These are phyloP conservation scores for Cichorium intybus DNA, from an alignment of 140 eudicot genomes.

Conservation along the genomic window DNA sequence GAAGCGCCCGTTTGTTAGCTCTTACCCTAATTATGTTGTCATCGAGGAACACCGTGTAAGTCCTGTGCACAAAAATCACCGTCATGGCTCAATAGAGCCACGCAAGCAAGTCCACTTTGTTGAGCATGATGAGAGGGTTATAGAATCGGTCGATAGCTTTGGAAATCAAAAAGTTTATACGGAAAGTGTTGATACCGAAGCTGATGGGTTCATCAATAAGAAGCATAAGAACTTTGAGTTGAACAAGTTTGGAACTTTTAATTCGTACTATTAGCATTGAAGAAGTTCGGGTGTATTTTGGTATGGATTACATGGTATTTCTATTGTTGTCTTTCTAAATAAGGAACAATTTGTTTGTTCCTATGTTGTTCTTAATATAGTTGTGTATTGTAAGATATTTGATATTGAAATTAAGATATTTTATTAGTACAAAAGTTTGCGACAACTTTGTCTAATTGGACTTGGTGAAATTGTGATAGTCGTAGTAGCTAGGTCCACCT, in stretches of 20 bases:
- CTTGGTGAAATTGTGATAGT: too few relatives aligned
- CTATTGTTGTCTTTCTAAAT: conserved; percentile 11
- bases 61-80: conserved; percentile 21
- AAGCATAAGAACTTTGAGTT: conserved; percentile 53
- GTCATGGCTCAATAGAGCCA: conserved; percentile 11
- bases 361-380: not conserved
- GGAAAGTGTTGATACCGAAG: conserved; percentile 45
- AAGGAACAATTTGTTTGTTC: conserved; percentile 14
- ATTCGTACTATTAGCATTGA: conserved; percentile 18
- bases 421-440: not conserved
- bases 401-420: not conserved
- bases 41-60: conserved; percentile 16
- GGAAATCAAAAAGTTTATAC: conserved; percentile 22
- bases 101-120: conserved; percentile 55
- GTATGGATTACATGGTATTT: not conserved
- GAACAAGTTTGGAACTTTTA: conserved; percentile 36
- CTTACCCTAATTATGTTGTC: conserved; percentile 17
- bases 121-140: conserved; percentile 31
- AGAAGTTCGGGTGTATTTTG: not conserved
- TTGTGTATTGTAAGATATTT: conserved; percentile 8
- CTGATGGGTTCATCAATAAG: conserved; percentile 46
- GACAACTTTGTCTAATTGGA: too few relatives aligned
- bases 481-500: too few relatives aligned
- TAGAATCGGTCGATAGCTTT: conserved; percentile 9
- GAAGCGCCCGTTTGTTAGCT: conserved; percentile 7